Evolutionary conservation across 2,329 filamentous ascomycete species (phyloP), one percentile per base, ranked within the genome.

Genomic region (Fusarium sarcochroum): DNA sequence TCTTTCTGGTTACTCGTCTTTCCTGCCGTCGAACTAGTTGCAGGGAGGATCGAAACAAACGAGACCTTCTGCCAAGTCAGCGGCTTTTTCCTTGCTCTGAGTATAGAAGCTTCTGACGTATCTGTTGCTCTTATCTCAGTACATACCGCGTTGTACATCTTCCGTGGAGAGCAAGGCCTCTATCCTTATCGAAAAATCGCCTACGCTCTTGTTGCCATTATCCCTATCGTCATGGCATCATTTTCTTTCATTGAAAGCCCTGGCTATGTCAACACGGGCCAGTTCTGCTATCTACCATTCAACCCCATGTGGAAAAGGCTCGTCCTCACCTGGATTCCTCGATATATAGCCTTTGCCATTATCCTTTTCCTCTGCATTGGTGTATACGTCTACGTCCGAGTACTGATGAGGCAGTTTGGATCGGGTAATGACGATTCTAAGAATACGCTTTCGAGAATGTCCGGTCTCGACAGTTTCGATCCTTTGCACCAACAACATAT

Each of bases 121-220:
- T 87, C 91, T 11, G 89, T 93, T 17, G 82, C 93, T 15, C 84
- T 93, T 58, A 93, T 95, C 72, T 90, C 91, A 18, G 75, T 93
- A 10, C 92, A 95, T 75, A 91, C 90, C 49, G 88, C 87, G 4
- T 79, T 93, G 13, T 92, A 91, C 76, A 90, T 95, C 52, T 89
- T 93, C 69, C 84, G 86, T 21, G 79, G 80, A 15, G 84, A 87
- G 3, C 87, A 89, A 45, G 91, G 91, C 0, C 83, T 95, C 0
- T 92, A 92, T 74, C 88, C 87, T 3, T 90, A 90, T 66, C 87
- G 91, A 6, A 81, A 85, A 20, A 80, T 82, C 23, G 87, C 91
- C 7, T 91, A 90, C 67, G 73, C 79, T 17, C 72, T 83, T 30
- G 91, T 88, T 76, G 75, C 89, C 17, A 63, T 87, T 2, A 77